phyloP scores from a whole-genome alignment of 1,284 basidiomycete genomes.

The Coriolopsis trogii region DNA sequence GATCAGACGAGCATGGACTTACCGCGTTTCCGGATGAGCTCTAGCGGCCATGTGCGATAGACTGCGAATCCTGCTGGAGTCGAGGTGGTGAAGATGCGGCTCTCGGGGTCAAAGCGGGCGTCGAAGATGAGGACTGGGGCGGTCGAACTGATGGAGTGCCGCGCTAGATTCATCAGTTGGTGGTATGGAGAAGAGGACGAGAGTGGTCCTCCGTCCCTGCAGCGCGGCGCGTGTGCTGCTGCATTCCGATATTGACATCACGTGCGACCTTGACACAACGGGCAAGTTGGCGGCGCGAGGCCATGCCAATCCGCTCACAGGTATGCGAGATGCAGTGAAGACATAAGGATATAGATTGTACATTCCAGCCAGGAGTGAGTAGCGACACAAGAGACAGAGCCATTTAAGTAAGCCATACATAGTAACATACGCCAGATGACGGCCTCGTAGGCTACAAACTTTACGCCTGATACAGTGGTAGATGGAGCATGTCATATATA shows the following conservation, averaged over 20 bases:
- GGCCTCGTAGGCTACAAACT: slow-evolving; percentile 24
- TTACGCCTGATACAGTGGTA: slow-evolving; percentile 25
- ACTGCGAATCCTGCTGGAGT: slow-evolving; percentile 88
- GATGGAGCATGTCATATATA: slow-evolving; percentile 23
- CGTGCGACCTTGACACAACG: slow-evolving; percentile 14
- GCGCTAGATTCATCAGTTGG: slow-evolving; percentile 81
- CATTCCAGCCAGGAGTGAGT: slow-evolving; percentile 9
- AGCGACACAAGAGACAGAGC: slow-evolving; percentile 16
- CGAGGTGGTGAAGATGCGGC: slow-evolving; percentile 80
- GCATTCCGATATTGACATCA: slow-evolving; percentile 19
- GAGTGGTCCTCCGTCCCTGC: no score
- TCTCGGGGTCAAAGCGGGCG: slow-evolving; percentile 78
- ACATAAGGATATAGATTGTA: slow-evolving; percentile 9
- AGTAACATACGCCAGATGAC: slow-evolving; percentile 10
- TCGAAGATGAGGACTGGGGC: slow-evolving; percentile 78
- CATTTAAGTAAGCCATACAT: slow-evolving; percentile 24
- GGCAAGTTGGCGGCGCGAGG: slow-evolving; percentile 10
- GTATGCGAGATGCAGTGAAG: neutral
- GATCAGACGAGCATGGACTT: slow-evolving; percentile 24
- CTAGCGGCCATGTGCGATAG: slow-evolving; percentile 80
- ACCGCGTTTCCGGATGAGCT: slow-evolving; percentile 82
- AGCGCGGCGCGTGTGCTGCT: slow-evolving; percentile 7
- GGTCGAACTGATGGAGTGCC: slow-evolving; percentile 84
- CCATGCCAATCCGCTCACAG: neutral
- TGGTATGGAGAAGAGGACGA: slow-evolving; percentile 22